These are phyloP conservation scores for Trichophyton benhamiae DNA, from an alignment of 2,329 filamentous ascomycete genomes.

Conservation along the genomic window DNA sequence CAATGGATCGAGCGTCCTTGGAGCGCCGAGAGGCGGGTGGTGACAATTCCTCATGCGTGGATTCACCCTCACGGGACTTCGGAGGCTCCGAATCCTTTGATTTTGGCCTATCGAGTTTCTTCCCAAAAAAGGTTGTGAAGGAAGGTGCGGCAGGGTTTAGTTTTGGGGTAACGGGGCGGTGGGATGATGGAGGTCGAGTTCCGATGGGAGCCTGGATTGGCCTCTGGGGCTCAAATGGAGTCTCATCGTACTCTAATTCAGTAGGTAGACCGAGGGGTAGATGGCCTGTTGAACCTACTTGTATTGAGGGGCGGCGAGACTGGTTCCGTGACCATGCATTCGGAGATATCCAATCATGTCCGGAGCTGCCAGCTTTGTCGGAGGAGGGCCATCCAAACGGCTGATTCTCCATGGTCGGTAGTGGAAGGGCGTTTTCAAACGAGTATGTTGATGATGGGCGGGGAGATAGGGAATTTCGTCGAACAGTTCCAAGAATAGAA, in stretches of 20 bases:
- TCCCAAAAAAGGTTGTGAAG: slow-evolving; percentile 63
- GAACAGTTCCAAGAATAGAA: slow-evolving; percentile 31
- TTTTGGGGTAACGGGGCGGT: slow-evolving; percentile 45
- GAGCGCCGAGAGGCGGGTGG: slow-evolving; percentile 35
- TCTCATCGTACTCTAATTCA: slow-evolving; percentile 38
- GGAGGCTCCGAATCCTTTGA: slow-evolving; percentile 19
- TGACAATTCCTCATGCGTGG: slow-evolving; percentile 26
- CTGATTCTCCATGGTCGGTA: slow-evolving; percentile 66
- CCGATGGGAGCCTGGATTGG: slow-evolving; percentile 60
- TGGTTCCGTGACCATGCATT: slow-evolving; percentile 61
- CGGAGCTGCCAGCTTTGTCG: slow-evolving; percentile 41
- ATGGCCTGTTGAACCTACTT: slow-evolving; percentile 59
- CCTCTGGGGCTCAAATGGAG: slow-evolving; percentile 37
- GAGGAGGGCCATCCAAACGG: slow-evolving; percentile 56
- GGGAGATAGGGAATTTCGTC: slow-evolving; percentile 34
- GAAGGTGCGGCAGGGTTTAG: slow-evolving; percentile 83
- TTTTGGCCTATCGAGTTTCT: slow-evolving; percentile 31
- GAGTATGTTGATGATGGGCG: slow-evolving; percentile 44
- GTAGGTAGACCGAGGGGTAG: slow-evolving; percentile 43
- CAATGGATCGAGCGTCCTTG: slow-evolving; percentile 33
- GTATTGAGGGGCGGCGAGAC: slow-evolving; percentile 68
- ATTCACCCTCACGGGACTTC: slow-evolving; percentile 19
- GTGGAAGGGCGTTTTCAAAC: slow-evolving; percentile 48
- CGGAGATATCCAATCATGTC: slow-evolving; percentile 42
- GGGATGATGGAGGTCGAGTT: slow-evolving; percentile 53